Percentiles rank a stretch among this genome's conserved stretches.
phyloP scores from a whole-genome alignment of 2,329 filamentous ascomycete genomes.

The Pestalotiopsis sp. region DNA sequence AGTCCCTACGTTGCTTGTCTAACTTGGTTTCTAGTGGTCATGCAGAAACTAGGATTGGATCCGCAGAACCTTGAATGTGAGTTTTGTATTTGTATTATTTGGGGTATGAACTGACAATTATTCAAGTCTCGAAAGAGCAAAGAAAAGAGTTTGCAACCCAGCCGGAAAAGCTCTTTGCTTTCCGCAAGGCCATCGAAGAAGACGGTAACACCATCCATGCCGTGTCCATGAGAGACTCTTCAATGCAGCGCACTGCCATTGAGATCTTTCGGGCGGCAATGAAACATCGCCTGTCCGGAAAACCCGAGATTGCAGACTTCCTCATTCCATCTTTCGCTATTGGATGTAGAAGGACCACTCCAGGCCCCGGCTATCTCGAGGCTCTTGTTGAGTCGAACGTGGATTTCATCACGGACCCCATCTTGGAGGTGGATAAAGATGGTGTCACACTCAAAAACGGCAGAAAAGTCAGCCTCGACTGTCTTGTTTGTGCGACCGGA shows the following conservation, averaged over 20 bases:
- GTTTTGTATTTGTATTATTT: conserved; percentile 15
- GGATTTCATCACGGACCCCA: conserved; percentile 37
- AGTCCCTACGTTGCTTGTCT: background rate
- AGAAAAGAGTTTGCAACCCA: conserved; percentile 38
- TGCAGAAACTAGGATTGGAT: conserved; percentile 6
- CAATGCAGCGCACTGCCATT: conserved; percentile 36
- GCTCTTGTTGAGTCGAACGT: conserved; percentile 44
- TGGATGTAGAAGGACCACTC: conserved; percentile 48
- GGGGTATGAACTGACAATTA: background rate
- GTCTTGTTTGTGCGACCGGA: conserved; percentile 50
- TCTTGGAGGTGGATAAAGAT: conserved; percentile 34
- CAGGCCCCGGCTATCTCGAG: conserved; percentile 49
- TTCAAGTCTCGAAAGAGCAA: conserved; percentile 40
- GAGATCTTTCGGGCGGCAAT: conserved; percentile 39
- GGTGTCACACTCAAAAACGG: conserved; percentile 35
- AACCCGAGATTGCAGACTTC: conserved; percentile 45
- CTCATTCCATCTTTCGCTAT: conserved; percentile 46
- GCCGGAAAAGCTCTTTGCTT: conserved; percentile 38
- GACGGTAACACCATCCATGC: conserved; percentile 46
- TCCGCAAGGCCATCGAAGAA: conserved; percentile 47
- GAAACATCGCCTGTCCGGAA: conserved; percentile 40
- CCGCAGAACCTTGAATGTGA: conserved; percentile 39
- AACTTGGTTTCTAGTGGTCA: background rate
- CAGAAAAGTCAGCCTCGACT: conserved; percentile 41
- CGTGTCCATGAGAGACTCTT: conserved; percentile 38